A percentile compares a stretch with the other conserved stretches of the same genome.
phyloP scores from a whole-genome alignment of 1,139 yeast species.

The Saccharomyces hybrid region DNA sequence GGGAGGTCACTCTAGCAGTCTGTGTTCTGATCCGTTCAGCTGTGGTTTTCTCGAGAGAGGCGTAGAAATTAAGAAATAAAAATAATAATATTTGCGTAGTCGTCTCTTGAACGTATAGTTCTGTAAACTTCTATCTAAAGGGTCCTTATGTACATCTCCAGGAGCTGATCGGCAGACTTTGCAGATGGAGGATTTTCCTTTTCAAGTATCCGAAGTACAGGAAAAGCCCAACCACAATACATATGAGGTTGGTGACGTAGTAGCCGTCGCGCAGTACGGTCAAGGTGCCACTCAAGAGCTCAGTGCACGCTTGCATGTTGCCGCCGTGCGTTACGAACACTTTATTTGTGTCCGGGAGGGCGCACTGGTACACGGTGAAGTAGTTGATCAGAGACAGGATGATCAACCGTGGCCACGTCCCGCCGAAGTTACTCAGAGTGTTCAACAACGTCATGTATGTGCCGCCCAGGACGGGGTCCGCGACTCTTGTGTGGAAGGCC shows the following conservation, averaged over 20 bases:
- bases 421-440: conserved; percentile 89
- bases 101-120: neutral
- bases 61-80: neutral
- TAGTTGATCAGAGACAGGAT: conserved; percentile 73
- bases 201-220: conserved; percentile 63
- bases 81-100: too few relatives aligned
- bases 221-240: conserved; percentile 60
- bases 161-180: conserved; percentile 30
- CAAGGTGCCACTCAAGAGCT: conserved; percentile 14
- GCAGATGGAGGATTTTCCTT: conserved; percentile 38
- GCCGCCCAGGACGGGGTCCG: conserved; percentile 94
- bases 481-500: conserved; percentile 91
- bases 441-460: conserved; percentile 96
- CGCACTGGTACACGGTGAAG: conserved; percentile 61
- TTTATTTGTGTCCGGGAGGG: conserved; percentile 10
- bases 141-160: conserved; percentile 30
- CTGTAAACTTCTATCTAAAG: neutral
- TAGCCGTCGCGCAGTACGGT: conserved; percentile 66
- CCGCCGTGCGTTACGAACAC: conserved; percentile 40
- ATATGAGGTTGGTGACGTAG: conserved; percentile 64
- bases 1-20: too few relatives aligned
- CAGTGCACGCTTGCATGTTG: conserved; percentile 31
- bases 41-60: neutral
- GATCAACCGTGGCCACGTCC: conserved; percentile 91
- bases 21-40: too few relatives aligned